Evolutionary conservation across 208 protist genomes (phyloP).

Genomic region (Acanthamoeba healyi): DNA sequence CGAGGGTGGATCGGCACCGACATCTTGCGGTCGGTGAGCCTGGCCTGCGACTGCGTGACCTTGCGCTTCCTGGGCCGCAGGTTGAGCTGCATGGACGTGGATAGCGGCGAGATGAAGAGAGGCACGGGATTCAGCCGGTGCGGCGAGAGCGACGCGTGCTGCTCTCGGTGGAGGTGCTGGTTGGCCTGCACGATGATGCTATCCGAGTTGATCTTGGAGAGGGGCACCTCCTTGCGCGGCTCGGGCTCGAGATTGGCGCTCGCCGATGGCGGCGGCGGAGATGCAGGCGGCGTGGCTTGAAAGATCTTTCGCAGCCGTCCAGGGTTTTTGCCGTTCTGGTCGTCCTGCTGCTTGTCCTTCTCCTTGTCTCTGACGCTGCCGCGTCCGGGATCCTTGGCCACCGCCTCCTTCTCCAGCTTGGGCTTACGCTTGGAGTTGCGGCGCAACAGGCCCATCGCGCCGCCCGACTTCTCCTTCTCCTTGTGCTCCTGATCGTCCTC

Average conservation of each 20-base stretch:
- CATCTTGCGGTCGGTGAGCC: background rate
- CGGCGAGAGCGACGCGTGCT: background rate
- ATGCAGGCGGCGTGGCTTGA: no score
- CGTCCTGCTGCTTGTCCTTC: no score
- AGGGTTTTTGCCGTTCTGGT: no score
- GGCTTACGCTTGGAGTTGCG: conserved; percentile 31
- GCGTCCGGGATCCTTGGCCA: no score
- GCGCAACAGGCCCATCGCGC: background rate
- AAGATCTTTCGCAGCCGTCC: no score
- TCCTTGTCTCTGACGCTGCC: no score
- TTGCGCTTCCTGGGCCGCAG: no score
- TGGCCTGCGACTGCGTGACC: background rate
- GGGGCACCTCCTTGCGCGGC: no score
- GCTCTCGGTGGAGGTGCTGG: conserved; percentile 1
- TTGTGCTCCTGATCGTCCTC: background rate
- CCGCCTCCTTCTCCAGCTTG: background rate
- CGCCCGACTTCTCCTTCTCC: background rate
- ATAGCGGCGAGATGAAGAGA: background rate
- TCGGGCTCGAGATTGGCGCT: no score
- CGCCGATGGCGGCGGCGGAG: no score
- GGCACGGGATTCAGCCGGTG: background rate
- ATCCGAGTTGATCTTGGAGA: conserved; percentile 1
- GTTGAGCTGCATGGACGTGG: background rate
- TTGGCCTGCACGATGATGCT: conserved; percentile 29
- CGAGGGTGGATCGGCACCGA: background rate